Evolutionary conservation across 352 stramenopile species (phyloP).

Genomic region (Bremia lactucae): DNA sequence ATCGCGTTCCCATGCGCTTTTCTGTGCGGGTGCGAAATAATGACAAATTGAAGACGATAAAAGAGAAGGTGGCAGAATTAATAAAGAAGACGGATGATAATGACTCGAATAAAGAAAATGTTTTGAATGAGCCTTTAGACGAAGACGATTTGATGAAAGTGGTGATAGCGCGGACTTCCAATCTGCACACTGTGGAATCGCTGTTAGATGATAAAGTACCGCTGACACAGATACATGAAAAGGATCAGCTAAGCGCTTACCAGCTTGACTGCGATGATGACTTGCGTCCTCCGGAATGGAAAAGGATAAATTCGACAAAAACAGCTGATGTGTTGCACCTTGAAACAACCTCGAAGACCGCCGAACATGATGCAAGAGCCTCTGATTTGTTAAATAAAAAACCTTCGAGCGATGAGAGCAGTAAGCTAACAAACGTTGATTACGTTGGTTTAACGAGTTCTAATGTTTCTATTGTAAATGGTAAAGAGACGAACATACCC

Average conservation of each 20-base stretch:
- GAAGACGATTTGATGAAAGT: conserved; percentile 22
- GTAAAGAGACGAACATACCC: neutral
- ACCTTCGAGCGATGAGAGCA: neutral
- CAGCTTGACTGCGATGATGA: conserved; percentile 37
- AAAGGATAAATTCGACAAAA: neutral
- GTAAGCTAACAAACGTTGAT: conserved; percentile 1
- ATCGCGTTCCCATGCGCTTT: conserved; percentile 62
- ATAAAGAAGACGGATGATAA: conserved; percentile 20
- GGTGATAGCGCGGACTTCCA: conserved; percentile 48
- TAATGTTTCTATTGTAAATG: neutral
- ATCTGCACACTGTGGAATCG: conserved; percentile 48
- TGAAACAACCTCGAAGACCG: neutral
- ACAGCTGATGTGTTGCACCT: neutral
- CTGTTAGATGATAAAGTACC: conserved; percentile 52
- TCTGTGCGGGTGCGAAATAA: conserved; percentile 58
- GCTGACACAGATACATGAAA: conserved; percentile 67
- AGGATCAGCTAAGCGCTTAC: conserved; percentile 63
- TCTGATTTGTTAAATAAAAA: no score
- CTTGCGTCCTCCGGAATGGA: conserved; percentile 8
- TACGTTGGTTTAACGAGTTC: no score
- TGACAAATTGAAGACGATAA: conserved; percentile 51
- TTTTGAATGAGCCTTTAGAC: neutral
- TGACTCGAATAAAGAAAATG: conserved; percentile 1
- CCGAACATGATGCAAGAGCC: no score
- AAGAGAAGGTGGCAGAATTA: conserved; percentile 40